Evolutionary conservation across 2,329 filamentous ascomycete genomes (phyloP).

Genomic region (Diaporthe longicolla): DNA sequence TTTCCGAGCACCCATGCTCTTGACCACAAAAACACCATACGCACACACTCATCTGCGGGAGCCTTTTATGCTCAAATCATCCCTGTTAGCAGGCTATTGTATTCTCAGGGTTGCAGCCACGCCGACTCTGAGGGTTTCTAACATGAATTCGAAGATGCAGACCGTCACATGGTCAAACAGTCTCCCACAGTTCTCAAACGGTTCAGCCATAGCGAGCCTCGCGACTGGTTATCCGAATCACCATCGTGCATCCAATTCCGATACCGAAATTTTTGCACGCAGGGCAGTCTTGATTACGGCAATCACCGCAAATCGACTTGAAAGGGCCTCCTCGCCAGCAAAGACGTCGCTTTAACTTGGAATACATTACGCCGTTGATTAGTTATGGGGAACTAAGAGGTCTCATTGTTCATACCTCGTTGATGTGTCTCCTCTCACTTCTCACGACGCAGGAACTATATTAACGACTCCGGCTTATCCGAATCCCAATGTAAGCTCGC

Average conservation of each 20-base stretch:
- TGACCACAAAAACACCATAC: background rate
- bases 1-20: background rate
- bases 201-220: background rate
- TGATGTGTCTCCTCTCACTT: background rate
- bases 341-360: background rate
- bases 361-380: no score
- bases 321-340: background rate
- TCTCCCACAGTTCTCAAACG: conserved; percentile 19
- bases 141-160: background rate
- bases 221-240: background rate
- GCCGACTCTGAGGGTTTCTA: background rate
- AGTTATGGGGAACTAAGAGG: background rate
- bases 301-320: no score
- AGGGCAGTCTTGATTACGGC: no score
- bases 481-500: background rate
- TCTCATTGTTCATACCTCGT: background rate
- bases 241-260: no score
- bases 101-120: conserved; percentile 1
- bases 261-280: background rate
- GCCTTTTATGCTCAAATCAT: background rate
- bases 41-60: background rate
- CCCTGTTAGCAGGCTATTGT: background rate
- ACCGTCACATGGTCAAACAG: background rate
- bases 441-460: background rate
- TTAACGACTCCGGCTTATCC: background rate